Percentiles rank a stretch among this genome's conserved stretches.
These are phyloP conservation scores for Fusarium palustre DNA, from an alignment of 2,329 filamentous ascomycete species.

Conservation along the genomic window DNA sequence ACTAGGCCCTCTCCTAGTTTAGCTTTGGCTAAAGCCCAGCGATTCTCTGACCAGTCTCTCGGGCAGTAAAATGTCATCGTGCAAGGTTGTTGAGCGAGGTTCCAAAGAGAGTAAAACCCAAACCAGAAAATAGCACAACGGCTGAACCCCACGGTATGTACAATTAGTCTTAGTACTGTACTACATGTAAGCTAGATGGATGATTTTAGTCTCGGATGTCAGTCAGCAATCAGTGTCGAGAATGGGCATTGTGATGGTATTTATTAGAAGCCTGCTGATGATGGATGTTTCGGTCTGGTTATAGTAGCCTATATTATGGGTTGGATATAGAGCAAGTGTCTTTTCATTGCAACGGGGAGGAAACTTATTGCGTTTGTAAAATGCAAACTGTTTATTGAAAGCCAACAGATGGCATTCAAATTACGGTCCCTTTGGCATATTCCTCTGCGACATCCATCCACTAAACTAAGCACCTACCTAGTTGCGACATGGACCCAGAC, in stretches of 20 bases:
- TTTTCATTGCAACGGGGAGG: neutral
- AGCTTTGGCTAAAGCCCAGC: conserved; percentile 25
- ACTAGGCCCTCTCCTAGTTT: conserved; percentile 25
- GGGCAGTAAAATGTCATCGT: conserved; percentile 33
- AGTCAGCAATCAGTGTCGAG: conserved; percentile 29
- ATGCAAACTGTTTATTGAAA: neutral
- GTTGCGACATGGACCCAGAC: conserved; percentile 9
- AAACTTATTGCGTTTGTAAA: neutral
- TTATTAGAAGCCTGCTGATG: neutral
- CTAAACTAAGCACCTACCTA: conserved; percentile 6
- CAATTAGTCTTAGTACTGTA: neutral
- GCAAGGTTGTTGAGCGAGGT: conserved; percentile 31
- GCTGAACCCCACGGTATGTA: conserved; percentile 25
- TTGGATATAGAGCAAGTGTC: neutral
- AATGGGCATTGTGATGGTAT: conserved; percentile 6
- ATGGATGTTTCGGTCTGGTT: neutral
- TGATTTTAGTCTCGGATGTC: conserved; percentile 25
- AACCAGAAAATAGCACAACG: conserved; percentile 30
- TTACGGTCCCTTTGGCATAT: conserved; percentile 12
- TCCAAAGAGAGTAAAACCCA: conserved; percentile 33
- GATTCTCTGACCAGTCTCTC: conserved; percentile 11
- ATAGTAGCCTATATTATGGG: neutral
- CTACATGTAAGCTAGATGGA: conserved; percentile 19
- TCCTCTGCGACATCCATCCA: conserved; percentile 10
- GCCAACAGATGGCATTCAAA: neutral